Conservation (phyloP, 192 early-diverging fungal species). For the Coemansia nantahalensis region DNA sequence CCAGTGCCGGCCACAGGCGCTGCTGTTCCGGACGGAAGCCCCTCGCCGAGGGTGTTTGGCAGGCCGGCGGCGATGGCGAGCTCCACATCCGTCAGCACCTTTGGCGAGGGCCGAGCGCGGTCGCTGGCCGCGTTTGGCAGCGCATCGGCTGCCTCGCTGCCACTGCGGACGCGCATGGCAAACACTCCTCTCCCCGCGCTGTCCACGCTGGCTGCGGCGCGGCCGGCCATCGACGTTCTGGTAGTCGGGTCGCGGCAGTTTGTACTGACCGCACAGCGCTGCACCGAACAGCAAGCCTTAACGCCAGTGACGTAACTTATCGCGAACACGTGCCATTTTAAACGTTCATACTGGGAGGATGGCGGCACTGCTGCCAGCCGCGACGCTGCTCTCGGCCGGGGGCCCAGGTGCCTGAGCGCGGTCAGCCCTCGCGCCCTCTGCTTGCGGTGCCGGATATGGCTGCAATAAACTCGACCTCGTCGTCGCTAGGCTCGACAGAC, state of each 20-base stretch:
- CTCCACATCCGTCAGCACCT: constrained; percentile 30
- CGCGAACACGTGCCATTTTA: too few species aligned
- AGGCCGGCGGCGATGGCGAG: constrained; percentile 16
- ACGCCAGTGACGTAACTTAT: too few species aligned
- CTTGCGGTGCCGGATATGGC: background rate
- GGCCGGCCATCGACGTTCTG: constrained; percentile 22
- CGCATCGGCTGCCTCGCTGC: constrained; percentile 30
- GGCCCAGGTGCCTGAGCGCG: too few species aligned
- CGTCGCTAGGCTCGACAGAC: constrained; percentile 18
- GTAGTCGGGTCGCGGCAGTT: constrained; percentile 43
- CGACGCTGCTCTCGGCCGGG: too few species aligned
- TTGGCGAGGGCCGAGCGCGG: constrained; percentile 26
- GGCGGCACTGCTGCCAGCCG: too few species aligned
- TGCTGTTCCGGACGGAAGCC: too few species aligned
- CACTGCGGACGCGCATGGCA: constrained; percentile 9
- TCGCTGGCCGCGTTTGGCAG: constrained; percentile 20
- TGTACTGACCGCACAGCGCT: constrained; percentile 30
- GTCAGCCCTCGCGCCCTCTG: too few species aligned
- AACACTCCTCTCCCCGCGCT: constrained; percentile 11
- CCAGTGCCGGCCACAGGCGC: too few species aligned
- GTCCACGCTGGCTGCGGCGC: constrained; percentile 7
- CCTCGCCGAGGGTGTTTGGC: constrained; percentile 19
- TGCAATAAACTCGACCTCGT: constrained; percentile 11
- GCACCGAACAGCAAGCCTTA: too few species aligned
- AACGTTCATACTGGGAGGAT: too few species aligned